These are phyloP conservation scores for Hypoxylon crocopeplum DNA, from an alignment of 495 filamentous ascomycete genomes.

Conservation along the genomic window DNA sequence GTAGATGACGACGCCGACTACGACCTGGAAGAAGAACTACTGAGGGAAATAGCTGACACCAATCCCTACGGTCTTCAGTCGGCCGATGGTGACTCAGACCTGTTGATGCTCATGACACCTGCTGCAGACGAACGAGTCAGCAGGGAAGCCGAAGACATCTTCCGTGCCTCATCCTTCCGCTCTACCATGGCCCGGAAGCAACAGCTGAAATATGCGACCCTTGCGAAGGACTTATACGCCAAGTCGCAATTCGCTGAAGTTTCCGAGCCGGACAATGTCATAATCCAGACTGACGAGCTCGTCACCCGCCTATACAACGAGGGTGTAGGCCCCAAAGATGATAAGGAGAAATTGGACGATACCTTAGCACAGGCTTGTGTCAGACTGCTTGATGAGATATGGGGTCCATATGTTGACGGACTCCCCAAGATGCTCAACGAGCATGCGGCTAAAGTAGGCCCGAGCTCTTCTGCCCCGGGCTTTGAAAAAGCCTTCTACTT, in stretches of 20 bases:
- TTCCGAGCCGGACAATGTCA: constrained; percentile 59
- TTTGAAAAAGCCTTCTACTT: constrained; percentile 78
- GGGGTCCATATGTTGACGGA: constrained; percentile 60
- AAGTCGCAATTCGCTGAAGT: constrained; percentile 53
- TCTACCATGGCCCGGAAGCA: constrained; percentile 39
- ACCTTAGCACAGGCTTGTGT: constrained; percentile 62
- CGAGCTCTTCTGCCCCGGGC: constrained; percentile 61
- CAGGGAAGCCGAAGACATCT: constrained; percentile 54
- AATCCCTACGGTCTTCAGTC: constrained; percentile 21
- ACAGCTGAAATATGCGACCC: constrained; percentile 53
- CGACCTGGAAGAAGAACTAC: constrained; percentile 35
- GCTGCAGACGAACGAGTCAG: constrained; percentile 54
- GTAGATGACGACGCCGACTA: constrained; percentile 39
- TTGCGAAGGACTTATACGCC: constrained; percentile 59
- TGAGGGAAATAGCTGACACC: constrained; percentile 36
- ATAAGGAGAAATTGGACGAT: constrained; percentile 60
- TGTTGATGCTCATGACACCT: constrained; percentile 54
- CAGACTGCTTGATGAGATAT: constrained; percentile 60
- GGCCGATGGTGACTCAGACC: constrained; percentile 48
- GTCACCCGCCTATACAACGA: constrained; percentile 63
- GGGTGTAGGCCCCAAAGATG: constrained; percentile 57
- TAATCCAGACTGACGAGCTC: constrained; percentile 62
- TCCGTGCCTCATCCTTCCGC: constrained; percentile 51
- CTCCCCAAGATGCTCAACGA: constrained; percentile 57
- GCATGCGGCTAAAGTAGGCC: constrained; percentile 66